Percentiles rank a stretch among this genome's conserved stretches.
Conservation (phyloP, 2,329 filamentous ascomycete genomes). For the Cercospora brassicicola region DNA sequence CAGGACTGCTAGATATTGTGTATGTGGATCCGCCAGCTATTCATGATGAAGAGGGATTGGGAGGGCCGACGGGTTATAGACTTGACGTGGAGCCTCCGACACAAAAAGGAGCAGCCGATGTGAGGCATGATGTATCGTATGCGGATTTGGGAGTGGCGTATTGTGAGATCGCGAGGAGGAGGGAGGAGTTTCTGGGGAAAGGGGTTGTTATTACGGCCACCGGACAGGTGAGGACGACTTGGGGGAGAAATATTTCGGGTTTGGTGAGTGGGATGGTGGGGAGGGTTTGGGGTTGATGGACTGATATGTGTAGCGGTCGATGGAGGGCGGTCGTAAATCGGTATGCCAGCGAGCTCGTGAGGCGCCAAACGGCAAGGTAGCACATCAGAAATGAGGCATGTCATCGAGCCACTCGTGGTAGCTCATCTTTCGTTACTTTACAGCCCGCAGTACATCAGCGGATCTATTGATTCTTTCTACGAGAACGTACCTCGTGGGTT, state of each 20-base stretch:
- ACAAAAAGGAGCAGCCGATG: background rate
- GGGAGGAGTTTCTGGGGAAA: background rate
- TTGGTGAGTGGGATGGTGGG: background rate
- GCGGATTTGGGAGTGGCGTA: conserved; percentile 6
- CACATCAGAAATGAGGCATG: background rate
- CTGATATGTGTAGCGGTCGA: background rate
- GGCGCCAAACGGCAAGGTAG: background rate
- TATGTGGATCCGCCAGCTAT: conserved; percentile 6
- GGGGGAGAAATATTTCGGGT: background rate
- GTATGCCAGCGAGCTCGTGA: background rate
- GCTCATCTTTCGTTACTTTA: conserved; percentile 2
- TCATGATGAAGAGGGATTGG: conserved; percentile 3
- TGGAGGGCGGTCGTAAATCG: background rate
- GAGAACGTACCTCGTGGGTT: background rate
- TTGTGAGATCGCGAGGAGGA: background rate
- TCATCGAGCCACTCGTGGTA: background rate
- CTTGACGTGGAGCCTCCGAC: background rate
- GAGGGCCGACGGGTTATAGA: background rate
- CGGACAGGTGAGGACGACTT: background rate
- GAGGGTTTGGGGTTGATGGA: background rate
- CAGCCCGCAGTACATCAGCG: conserved; percentile 5
- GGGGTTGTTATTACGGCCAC: background rate
- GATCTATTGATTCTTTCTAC: background rate
- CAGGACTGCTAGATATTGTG: background rate
- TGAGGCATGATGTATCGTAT: conserved; percentile 2